A percentile compares a stretch with the other conserved stretches of the same genome.
Conservation (phyloP, 257 asterid genomes). For the Fraxinus quadrangulata region DNA sequence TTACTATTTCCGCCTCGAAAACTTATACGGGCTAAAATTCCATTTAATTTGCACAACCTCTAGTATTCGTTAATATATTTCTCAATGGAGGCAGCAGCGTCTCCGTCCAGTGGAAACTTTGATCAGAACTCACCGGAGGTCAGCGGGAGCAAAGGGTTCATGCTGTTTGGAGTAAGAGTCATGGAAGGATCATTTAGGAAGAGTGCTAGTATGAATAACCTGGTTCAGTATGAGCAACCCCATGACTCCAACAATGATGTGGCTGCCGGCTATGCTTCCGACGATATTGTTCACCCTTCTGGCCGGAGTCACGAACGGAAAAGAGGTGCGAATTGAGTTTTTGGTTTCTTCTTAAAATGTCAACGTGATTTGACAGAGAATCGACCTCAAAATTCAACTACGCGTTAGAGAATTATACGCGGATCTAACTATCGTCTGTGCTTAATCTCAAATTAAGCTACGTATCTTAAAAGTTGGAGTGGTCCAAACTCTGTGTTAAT, state of each 20-base stretch:
- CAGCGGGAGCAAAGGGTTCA: conserved; percentile 54
- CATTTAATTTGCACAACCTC: conserved; percentile 16
- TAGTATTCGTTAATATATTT: conserved; percentile 19
- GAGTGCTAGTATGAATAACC: conserved; percentile 85
- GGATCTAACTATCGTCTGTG: background rate
- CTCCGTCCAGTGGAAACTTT: conserved; percentile 42
- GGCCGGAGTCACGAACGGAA: conserved; percentile 79
- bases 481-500: too few species aligned
- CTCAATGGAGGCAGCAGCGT: conserved; percentile 30
- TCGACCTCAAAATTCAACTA: background rate
- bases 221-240: conserved; percentile 65
- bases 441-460: background rate
- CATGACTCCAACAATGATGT: conserved; percentile 61
- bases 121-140: conserved; percentile 36
- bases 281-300: conserved; percentile 90
- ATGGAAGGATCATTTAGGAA: conserved; percentile 81
- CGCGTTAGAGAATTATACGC: background rate
- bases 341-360: background rate
- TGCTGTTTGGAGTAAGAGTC: conserved; percentile 92
- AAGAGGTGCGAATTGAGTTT: conserved; percentile 53
- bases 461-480: too few species aligned
- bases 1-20: conserved; percentile 28
- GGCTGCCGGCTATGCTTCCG: conserved; percentile 82
- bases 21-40: background rate
- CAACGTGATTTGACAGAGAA: background rate